Base-by-base conservation (phyloP, 2,329 filamentous ascomycete species). In the Fusarium sp. region DNA sequence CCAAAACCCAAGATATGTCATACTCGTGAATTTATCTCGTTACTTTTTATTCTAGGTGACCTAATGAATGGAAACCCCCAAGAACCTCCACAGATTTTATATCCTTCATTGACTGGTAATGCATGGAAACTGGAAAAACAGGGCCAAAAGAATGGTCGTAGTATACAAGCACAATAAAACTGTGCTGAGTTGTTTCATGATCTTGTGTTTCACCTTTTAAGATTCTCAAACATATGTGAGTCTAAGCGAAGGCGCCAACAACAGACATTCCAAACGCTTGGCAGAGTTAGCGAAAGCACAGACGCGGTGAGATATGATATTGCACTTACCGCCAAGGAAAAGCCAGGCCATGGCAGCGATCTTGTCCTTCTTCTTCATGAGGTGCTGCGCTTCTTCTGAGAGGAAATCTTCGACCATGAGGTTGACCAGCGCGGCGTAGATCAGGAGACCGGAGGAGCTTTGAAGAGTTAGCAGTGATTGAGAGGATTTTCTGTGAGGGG, bases 371-470 rank as follows among this genome's bases (percentile, higher is more conserved):
- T 80, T 83, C 5, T 77, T 83, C 81, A 89, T 77, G 3, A 80
- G 75, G n/a, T 76, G 75, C 49, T 80, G 77, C 0, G 83, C 83
- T 71, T 87, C 85, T 52, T 87, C 85, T 0, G 87, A 89, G 19
- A 90, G 79, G 78, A 90, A 90, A 72, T 90, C 88, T 70, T 90
- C 87, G 6, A 87, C 87, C 35, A 90, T 77, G 30, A 90, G 77
- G 73, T 90, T 88, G 3, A 90, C 88, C 8, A 90, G 79, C 3
- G 88, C 86, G 40, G 87, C 87, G 71, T 89, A 90, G 51, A 89
- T 83, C 8, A 89, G 75, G 28, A 89, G 81, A 73, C 87, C 87
- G 26, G 83, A 88, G 2, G 87, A 89, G 53, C 84, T 86, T 48
- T 15, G 1, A 13, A 2, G 7, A 7, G 45, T 71, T n/a, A 68